phyloP scores from a whole-genome alignment of 2,329 filamentous ascomycete species.

The Corinectria fuckeliana region DNA sequence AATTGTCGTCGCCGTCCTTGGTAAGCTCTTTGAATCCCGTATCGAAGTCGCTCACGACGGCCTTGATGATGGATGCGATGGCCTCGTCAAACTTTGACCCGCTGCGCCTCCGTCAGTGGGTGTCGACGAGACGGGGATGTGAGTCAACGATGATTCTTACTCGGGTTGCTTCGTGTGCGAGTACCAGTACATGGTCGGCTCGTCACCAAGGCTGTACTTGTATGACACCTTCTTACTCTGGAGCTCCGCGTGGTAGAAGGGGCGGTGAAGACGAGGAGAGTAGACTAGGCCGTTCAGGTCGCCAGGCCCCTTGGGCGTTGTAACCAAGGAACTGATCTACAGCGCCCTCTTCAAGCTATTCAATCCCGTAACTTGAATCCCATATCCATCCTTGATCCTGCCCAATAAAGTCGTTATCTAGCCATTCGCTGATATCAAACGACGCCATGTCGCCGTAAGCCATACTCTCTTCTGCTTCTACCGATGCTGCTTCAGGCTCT shows the following conservation, averaged over 20 bases:
- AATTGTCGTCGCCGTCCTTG: not conserved
- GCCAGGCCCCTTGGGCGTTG: no score
- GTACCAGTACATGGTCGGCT: constrained; percentile 18
- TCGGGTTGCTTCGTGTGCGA: not conserved
- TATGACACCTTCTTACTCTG: not conserved
- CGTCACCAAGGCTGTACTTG: not conserved
- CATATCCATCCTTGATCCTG: constrained; percentile 25
- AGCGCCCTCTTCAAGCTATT: not conserved
- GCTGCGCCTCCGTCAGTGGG: not conserved
- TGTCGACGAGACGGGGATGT: not conserved
- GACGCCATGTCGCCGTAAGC: not conserved
- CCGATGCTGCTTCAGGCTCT: not conserved
- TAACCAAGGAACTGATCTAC: not conserved
- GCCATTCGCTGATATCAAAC: not conserved
- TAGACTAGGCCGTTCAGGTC: no score
- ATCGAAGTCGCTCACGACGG: not conserved
- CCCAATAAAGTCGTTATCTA: constrained; percentile 2
- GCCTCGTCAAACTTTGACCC: not conserved
- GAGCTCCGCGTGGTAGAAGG: no score
- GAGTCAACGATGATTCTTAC: no score
- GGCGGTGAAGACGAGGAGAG: no score
- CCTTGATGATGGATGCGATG: not conserved
- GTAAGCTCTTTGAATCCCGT: constrained; percentile 1
- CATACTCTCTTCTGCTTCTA: not conserved
- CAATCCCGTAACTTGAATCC: not conserved